Conservation (phyloP, 371 early-diverging fungal species). For the Mucor ambiguus region DNA sequence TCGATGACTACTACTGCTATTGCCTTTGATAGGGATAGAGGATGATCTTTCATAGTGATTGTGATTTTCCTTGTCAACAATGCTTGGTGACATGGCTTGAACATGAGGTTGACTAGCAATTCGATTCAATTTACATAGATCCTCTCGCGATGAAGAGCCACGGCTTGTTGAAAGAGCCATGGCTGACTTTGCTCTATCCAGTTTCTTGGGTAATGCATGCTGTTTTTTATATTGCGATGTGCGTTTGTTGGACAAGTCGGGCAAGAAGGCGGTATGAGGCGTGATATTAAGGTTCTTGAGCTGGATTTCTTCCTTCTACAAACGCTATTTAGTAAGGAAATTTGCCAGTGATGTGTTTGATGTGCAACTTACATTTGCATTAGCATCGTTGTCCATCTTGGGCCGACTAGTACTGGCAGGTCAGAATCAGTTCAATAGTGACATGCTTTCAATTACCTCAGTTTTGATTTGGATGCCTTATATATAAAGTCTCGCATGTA, state of each 20-base stretch:
- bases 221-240: neutral
- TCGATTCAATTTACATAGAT: slow-evolving; percentile 37
- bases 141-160: slow-evolving; percentile 19
- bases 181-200: neutral
- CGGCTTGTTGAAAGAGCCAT: neutral
- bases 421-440: neutral
- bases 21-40: neutral
- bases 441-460: slow-evolving; percentile 34
- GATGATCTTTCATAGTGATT: slow-evolving; percentile 10
- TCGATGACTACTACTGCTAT: neutral
- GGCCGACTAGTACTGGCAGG: neutral
- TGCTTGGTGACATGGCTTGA: slow-evolving; percentile 29
- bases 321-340: neutral
- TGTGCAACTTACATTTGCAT: neutral
- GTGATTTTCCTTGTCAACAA: slow-evolving; percentile 48
- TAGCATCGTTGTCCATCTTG: neutral
- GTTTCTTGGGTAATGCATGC: neutral
- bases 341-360: neutral
- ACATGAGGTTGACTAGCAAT: slow-evolving; percentile 48
- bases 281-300: slow-evolving; percentile 68
- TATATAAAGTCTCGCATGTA: slow-evolving; percentile 79
- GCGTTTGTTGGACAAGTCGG: slow-evolving; percentile 35
- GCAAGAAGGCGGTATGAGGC: slow-evolving; percentile 75
- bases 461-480: slow-evolving; percentile 66
- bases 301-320: slow-evolving; percentile 51